Conservation (phyloP, 345 rosid genomes). For the Eucalyptus microcorys region DNA sequence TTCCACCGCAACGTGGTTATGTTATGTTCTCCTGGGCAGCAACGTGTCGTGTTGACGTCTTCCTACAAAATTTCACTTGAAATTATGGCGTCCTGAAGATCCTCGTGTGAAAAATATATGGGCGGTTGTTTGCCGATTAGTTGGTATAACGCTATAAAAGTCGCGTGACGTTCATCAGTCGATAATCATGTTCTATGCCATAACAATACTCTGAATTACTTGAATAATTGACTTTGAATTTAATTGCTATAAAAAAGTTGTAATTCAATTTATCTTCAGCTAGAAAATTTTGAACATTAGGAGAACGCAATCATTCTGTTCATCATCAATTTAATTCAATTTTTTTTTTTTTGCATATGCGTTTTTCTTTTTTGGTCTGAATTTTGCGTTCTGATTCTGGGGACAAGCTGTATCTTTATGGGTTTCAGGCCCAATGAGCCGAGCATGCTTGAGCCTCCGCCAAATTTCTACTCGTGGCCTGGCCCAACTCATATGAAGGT, state of each 20-base stretch:
- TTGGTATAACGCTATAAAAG: no score
- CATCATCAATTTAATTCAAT: not conserved
- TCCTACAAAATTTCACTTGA: not conserved
- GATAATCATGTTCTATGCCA: accelerated
- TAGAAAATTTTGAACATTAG: not conserved
- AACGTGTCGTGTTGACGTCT: not conserved
- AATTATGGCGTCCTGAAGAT: not conserved
- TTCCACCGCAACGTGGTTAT: not conserved
- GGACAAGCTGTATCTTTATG: not conserved
- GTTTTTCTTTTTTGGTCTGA: no score
- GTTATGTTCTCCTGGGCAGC: not conserved
- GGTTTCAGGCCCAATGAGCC: not conserved
- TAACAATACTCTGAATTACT: accelerated
- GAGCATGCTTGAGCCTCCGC: not conserved
- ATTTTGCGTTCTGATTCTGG: not conserved
- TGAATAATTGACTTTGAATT: no score
- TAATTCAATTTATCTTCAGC: not conserved
- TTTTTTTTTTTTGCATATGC: no score
- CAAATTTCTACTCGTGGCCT: not conserved
- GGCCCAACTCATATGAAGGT: not conserved
- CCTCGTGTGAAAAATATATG: not conserved
- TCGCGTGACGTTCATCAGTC: accelerated
- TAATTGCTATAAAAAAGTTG: accelerated
- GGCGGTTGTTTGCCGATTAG: not conserved
- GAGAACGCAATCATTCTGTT: not conserved